Base-by-base conservation (phyloP, 2,329 filamentous ascomycete species). In the Raffaelea albimanens region DNA sequence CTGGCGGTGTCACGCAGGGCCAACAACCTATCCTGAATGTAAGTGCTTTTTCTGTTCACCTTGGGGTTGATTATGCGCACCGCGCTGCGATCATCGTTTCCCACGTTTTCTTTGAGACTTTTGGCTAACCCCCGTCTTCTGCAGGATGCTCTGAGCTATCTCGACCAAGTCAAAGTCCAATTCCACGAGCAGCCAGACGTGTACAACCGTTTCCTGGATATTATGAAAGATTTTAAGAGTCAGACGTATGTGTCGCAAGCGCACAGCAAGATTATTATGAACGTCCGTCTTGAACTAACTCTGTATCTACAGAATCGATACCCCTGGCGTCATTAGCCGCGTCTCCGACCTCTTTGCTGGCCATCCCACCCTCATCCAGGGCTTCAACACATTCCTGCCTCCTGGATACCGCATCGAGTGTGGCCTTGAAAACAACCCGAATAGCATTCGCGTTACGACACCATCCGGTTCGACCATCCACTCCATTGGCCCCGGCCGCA, bases 141-240 rank as follows among this genome's bases (percentile, higher is more conserved):
- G 3, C 18, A 79, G 72, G 72, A 80, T 61, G 93, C 93, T 29
- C 75, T 98, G 40, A 96, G 89, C 59, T 98, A 98, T 61, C 78
- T 98, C 21, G 93, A 98, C 61, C 93, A 97, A 65, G 93, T 98
- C 54, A 98, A 98, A 67, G 90, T 97, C 23, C 90, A 95, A 60
- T 98, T 98, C 57, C 86, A 89, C 51, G 91, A 97, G 53, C 89
- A 96, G 56, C 90, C 93, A 4, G 91, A 97, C 64, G 93, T 98
- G 1, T 98, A 98, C 60, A 97, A 97, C 60, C 77, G 87, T 34
- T 97, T 98, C 58, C 70, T 98, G 41, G 93, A 98, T 58, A 98
- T 98, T 43, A 98, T 98, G 93, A 98, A 98, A 61, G 93, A 98
- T 58, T 98, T 98, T 65, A 98, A 98, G 68, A 95, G 89, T 58